Evolutionary conservation across 2,329 filamentous ascomycete genomes (phyloP).

Genomic region (Trichoderma aggressivum): DNA sequence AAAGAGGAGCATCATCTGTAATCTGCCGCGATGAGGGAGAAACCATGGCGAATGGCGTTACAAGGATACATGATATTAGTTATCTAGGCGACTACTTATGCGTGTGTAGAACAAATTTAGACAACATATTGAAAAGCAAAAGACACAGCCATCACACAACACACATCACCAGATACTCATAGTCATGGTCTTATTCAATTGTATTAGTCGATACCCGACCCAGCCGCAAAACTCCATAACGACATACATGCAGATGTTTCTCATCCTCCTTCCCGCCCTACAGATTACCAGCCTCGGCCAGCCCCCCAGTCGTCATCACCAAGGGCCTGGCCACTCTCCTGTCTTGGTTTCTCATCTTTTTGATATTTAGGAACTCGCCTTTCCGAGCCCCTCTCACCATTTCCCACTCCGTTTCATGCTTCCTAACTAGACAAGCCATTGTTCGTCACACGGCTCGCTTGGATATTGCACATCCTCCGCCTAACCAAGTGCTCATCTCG

Average conservation of each 20-base stretch:
- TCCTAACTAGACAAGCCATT: slow-evolving; percentile 5
- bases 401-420: not conserved
- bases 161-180: not conserved
- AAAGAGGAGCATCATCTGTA: not conserved
- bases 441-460: not conserved
- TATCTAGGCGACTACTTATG: not conserved
- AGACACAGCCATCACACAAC: not conserved
- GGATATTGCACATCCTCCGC: not conserved
- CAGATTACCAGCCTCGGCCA: not conserved
- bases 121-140: not conserved
- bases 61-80: not conserved
- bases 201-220: slow-evolving; percentile 8
- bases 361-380: not conserved
- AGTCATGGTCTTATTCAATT: slow-evolving; percentile 7
- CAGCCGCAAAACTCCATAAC: slow-evolving; percentile 10
- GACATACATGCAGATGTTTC: slow-evolving; percentile 14
- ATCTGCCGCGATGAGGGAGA: not conserved
- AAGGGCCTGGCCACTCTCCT: not conserved
- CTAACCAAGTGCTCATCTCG: not conserved
- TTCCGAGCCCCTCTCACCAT: not conserved
- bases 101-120: not conserved
- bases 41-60: not conserved
- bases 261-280: not conserved
- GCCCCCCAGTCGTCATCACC: not conserved
- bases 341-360: not conserved